Percentiles rank a stretch among this genome's conserved stretches.
Conservation (phyloP, 805 yeast genomes). For the Yamadazyma philogaea region DNA sequence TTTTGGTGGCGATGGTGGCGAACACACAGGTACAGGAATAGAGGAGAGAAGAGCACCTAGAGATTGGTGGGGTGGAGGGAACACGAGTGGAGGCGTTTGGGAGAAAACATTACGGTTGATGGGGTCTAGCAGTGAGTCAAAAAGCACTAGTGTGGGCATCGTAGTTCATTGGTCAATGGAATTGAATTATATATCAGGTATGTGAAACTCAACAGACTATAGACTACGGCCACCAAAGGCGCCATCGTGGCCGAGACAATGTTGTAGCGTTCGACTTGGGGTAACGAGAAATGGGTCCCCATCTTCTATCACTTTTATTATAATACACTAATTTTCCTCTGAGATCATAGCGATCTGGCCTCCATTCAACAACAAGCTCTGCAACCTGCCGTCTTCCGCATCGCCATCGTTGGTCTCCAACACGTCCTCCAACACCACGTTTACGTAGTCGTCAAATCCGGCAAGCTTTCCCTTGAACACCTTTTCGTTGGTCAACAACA, state of each 20-base stretch:
- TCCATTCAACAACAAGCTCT: slow-evolving; percentile 68
- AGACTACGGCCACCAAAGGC: too few species aligned
- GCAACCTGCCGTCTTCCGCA: slow-evolving; percentile 41
- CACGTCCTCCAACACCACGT: slow-evolving; percentile 82
- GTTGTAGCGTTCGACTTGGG: too few species aligned
- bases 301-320: background rate
- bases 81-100: too few species aligned
- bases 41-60: too few species aligned
- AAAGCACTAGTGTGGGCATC: too few species aligned
- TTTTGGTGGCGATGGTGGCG: slow-evolving; percentile 4
- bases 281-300: background rate
- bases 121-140: too few species aligned
- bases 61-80: too few species aligned
- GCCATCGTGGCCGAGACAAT: too few species aligned
- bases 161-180: too few species aligned
- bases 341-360: slow-evolving; percentile 65
- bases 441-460: slow-evolving; percentile 95
- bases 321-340: background rate
- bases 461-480: slow-evolving; percentile 87
- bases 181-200: too few species aligned
- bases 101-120: too few species aligned
- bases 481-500: slow-evolving; percentile 57
- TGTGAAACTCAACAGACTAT: too few species aligned
- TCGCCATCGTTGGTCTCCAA: slow-evolving; percentile 53
- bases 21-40: background rate